phyloP scores from a whole-genome alignment of 2,329 filamentous ascomycete species.

The Aureobasidium mangrovei region DNA sequence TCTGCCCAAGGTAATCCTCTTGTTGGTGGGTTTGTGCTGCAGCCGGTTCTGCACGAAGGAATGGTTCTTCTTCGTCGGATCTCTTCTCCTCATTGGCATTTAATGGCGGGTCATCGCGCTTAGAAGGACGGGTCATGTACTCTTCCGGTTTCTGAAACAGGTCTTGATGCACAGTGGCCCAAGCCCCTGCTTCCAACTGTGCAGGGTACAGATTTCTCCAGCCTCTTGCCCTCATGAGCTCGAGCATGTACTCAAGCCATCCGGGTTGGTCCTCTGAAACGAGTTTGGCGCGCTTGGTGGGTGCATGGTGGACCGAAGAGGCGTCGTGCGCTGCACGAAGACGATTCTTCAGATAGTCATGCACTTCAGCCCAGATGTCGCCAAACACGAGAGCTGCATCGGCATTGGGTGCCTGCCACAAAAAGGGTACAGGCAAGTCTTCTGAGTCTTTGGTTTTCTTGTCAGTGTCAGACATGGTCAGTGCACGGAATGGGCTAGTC shows the following conservation, averaged over 20 bases:
- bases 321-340: slow-evolving; percentile 34
- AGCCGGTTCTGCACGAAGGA: slow-evolving; percentile 26
- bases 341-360: slow-evolving; percentile 64
- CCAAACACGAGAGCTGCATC: slow-evolving; percentile 77
- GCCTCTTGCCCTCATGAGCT: slow-evolving; percentile 65
- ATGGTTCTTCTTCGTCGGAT: slow-evolving; percentile 25
- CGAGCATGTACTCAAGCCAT: slow-evolving; percentile 70
- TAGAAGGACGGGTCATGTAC: slow-evolving; percentile 24
- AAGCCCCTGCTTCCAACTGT: slow-evolving; percentile 44
- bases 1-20: slow-evolving; percentile 16
- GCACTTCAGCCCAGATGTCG: slow-evolving; percentile 77
- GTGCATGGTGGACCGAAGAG: slow-evolving; percentile 16
- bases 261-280: slow-evolving; percentile 62
- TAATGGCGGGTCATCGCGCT: not conserved
- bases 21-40: slow-evolving; percentile 26
- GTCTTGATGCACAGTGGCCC: slow-evolving; percentile 72
- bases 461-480: slow-evolving; percentile 26
- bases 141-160: slow-evolving; percentile 66
- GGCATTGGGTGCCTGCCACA: slow-evolving; percentile 79
- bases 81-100: slow-evolving; percentile 7
- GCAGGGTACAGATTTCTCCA: slow-evolving; percentile 76
- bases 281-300: slow-evolving; percentile 38
- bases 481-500: slow-evolving; percentile 44
- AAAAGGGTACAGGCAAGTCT: slow-evolving; percentile 49
- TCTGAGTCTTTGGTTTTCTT: slow-evolving; percentile 20